Base-by-base conservation (phyloP, 2,329 filamentous ascomycete genomes). In the Plenodomus biglobosus region DNA sequence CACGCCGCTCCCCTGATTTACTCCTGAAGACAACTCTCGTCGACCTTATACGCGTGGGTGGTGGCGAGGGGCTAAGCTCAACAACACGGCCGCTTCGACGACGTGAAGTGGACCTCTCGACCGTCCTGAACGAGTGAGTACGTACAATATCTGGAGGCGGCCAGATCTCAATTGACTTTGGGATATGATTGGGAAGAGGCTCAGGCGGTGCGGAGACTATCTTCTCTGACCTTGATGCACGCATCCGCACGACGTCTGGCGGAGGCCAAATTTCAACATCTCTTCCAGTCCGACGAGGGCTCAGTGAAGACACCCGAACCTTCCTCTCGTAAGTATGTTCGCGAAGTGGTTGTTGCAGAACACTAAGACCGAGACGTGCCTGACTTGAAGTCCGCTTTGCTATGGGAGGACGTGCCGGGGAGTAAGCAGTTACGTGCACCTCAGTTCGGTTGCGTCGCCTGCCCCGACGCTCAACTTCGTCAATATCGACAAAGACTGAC, bases 41-140 rank as follows among this genome's bases (percentile, higher is more conserved):
- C n/a, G 50, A 40, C 15, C 50, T 59, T 5, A 44, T 47, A 17
- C 47, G 59, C 4, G 30, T 11, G 8, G 58, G 58, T 3, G 64
- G 59, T 16, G 64, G 62, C 13, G 64, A 66, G 3, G 55, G 55
- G 39, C 55, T 61, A 15, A 65, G 44, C 35, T 66, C 61, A 21
- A 62, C 50, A 36, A 64, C 56, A 18, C 60, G 52, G 16, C 59
- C 54, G 38, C 48, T 54, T n/a, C 20, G 40, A 16, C 42, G 50
- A 18, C 49, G 55, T 22, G 42, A 5, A 6, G 53, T 38, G 6
- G 38, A 56, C 18, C 44, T 41, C 15, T 49, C 34, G 16, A 38
- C 38, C 40, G 54, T 58, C 39, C 54, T 60, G 44, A 54, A 54
- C 6, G 49, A 56, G 42, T 61, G 57, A 58, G 64, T 58, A 54